Base-by-base conservation (phyloP, 1,284 basidiomycete genomes). In the Cryptococcus sp. region DNA sequence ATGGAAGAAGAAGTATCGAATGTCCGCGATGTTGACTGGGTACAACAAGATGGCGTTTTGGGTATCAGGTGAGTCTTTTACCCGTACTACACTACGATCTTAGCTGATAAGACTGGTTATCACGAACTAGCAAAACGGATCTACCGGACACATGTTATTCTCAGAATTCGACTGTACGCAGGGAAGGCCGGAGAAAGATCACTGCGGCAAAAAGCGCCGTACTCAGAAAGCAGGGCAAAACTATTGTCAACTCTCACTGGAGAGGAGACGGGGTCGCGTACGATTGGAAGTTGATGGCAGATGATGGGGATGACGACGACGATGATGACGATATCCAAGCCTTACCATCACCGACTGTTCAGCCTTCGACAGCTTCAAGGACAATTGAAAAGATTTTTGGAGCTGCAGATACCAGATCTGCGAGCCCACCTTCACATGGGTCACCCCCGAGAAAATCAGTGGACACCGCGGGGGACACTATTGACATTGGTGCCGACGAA, bases 261-360 rank as follows among this genome's bases (percentile, higher is more conserved):
- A 50, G 54, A 41, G 55, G 54, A 46, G 61, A 63, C 47, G 61
- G 61, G 11, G 55, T 60, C 22, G 61, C 61, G 13, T 57, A 51
- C 43, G 54, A 57, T 47, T 63, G 61, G 61, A 56, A 41, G 23
- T 19, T 52, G 37, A 39, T 37, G 26, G 17, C 15, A 20, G 26
- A 13, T 11, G 39, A 29, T 20, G 20, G 38, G 19, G 15, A 22
- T 19, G 47, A 25, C 13, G 47, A 49, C 22, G 47, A 19, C 11
- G 25, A 25, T 19, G 47, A 37, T 26, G 11, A 16, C 7, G 47
- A 16, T 11, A 44, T 44, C 41, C n/a, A 44, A n/a, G 41, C 29
- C 2, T 10, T 34, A 34, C 8, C 29, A 34, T 34, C 29, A 5
- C 29, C 29, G 29, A 13, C 8, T 34, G 29, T 34, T 34, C 29